Conservation (phyloP, 148 eudicot species). For the Rhododendron williamsianum region DNA sequence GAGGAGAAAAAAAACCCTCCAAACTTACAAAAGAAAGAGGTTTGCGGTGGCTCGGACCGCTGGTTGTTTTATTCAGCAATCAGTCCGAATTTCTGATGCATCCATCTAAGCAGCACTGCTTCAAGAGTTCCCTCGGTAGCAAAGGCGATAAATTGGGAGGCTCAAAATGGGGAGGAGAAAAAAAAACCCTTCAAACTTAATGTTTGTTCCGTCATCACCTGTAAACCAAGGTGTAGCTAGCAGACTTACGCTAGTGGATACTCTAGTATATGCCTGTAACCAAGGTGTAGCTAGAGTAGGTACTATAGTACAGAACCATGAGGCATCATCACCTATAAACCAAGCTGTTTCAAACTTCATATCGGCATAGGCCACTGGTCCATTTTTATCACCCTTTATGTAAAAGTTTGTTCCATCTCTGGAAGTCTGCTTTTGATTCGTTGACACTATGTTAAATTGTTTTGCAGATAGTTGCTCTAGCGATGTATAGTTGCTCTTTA, state of each 20-base stretch:
- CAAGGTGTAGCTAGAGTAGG: constrained; percentile 88
- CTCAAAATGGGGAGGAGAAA: too few species aligned
- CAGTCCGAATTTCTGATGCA: too few species aligned
- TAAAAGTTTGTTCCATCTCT: neutral
- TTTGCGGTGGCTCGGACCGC: too few species aligned
- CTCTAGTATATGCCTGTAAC: constrained; percentile 95
- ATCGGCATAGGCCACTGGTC: neutral
- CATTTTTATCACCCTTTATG: neutral
- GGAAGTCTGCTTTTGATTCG: neutral
- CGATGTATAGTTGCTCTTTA: constrained; percentile 64
- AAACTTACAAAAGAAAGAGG: too few species aligned
- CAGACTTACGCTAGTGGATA: constrained; percentile 97
- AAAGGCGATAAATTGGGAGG: too few species aligned
- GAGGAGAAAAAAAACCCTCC: too few species aligned
- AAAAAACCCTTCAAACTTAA: too few species aligned
- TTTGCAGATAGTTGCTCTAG: constrained; percentile 83
- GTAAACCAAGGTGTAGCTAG: constrained; percentile 7
- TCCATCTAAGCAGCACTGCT: too few species aligned
- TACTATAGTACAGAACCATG: constrained; percentile 13
- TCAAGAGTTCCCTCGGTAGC: too few species aligned
- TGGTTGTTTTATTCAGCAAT: too few species aligned
- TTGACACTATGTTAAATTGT: constrained; percentile 11
- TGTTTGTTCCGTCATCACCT: too few species aligned
- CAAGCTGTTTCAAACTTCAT: neutral
- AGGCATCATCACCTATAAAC: neutral